phyloP scores from a whole-genome alignment of 2,329 filamentous ascomycete species.

The Arachnopeziza araneosa region DNA sequence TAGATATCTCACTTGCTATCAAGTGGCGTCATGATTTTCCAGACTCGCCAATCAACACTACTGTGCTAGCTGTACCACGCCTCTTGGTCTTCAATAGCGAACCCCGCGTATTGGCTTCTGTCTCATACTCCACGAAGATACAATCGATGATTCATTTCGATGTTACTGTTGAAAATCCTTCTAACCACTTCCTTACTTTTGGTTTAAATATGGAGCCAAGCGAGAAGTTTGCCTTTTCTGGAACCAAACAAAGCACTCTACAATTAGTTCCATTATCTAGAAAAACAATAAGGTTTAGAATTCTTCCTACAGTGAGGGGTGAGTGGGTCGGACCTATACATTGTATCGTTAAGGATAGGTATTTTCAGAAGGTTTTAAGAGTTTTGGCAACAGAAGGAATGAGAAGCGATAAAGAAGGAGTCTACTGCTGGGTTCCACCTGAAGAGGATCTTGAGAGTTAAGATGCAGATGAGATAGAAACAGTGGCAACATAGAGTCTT shows the following conservation, averaged over 20 bases:
- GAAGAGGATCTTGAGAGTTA: conserved; percentile 12
- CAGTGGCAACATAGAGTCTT: neutral
- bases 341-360: conserved; percentile 77
- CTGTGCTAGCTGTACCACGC: conserved; percentile 69
- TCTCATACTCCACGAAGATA: conserved; percentile 38
- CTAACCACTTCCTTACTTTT: conserved; percentile 91
- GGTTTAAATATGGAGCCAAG: conserved; percentile 87
- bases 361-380: conserved; percentile 85
- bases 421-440: conserved; percentile 57
- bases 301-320: conserved; percentile 63
- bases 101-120: conserved; percentile 66
- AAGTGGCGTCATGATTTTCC: conserved; percentile 61
- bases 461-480: neutral
- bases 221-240: conserved; percentile 89
- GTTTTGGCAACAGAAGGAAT: conserved; percentile 74
- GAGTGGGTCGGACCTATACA: conserved; percentile 63
- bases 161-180: conserved; percentile 87
- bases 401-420: conserved; percentile 56
- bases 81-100: conserved; percentile 78
- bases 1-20: conserved; percentile 72
- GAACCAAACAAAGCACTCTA: conserved; percentile 72
- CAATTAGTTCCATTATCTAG: conserved; percentile 80
- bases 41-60: conserved; percentile 45
- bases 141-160: conserved; percentile 39
- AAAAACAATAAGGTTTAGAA: conserved; percentile 63